Conservation (phyloP, 495 filamentous ascomycete species). For the Annulohypoxylon maeteangense region DNA sequence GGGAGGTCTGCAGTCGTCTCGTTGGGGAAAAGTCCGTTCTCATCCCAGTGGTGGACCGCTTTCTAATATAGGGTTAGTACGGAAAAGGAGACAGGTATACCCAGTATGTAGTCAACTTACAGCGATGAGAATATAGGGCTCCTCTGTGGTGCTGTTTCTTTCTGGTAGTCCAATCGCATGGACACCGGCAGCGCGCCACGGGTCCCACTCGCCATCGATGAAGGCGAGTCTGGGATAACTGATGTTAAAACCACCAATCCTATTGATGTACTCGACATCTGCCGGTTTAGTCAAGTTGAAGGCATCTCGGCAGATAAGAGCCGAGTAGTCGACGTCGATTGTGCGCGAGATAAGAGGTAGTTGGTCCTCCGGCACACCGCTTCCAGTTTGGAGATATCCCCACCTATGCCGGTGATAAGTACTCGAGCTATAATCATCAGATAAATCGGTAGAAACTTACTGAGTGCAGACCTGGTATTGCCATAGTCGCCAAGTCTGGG, state of each 20-base stretch:
- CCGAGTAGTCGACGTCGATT: conserved; percentile 64
- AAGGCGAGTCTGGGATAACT: conserved; percentile 72
- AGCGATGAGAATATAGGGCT: conserved; percentile 73
- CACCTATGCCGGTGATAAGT: conserved; percentile 61
- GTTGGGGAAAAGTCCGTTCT: conserved; percentile 73
- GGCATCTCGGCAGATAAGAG: conserved; percentile 63
- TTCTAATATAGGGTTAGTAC: conserved; percentile 15
- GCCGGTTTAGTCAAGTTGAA: conserved; percentile 72
- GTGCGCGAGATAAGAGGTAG: conserved; percentile 73
- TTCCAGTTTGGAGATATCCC: conserved; percentile 77
- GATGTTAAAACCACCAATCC: conserved; percentile 74
- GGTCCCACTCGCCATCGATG: conserved; percentile 75
- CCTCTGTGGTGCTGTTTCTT: conserved; percentile 62
- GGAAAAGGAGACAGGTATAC: background rate
- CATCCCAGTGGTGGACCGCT: conserved; percentile 77
- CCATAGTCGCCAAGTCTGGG: conserved; percentile 67
- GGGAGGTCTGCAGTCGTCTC: conserved; percentile 64
- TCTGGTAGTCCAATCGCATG: conserved; percentile 62
- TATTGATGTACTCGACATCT: conserved; percentile 68
- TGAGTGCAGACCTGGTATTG: conserved; percentile 65
- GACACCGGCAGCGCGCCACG: conserved; percentile 74
- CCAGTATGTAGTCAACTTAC: conserved; percentile 30
- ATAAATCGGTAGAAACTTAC: conserved; percentile 41
- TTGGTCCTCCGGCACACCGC: conserved; percentile 65
- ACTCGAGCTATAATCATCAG: conserved; percentile 2